Evolutionary conservation across 164 flowering plant genomes (phyloP).

Genomic region (Vitis cinerea): DNA sequence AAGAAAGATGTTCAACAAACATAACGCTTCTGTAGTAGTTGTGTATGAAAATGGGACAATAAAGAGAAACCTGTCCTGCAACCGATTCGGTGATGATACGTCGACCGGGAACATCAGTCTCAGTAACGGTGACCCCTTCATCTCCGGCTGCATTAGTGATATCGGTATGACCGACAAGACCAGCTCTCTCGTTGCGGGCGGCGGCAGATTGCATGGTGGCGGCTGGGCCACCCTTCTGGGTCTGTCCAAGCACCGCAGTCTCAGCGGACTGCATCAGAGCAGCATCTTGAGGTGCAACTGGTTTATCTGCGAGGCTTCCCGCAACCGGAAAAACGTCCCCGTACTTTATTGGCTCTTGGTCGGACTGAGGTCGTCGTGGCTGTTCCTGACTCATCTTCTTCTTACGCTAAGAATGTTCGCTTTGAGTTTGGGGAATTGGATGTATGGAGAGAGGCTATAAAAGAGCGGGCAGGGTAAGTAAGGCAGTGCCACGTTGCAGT

Average conservation of each 20-base stretch:
- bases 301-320: slow-evolving; percentile 35
- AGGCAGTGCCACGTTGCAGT: not conserved
- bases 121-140: slow-evolving; percentile 46
- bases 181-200: slow-evolving; percentile 37
- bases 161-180: slow-evolving; percentile 42
- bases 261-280: slow-evolving; percentile 58
- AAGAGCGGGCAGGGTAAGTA: not conserved
- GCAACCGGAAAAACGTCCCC: slow-evolving; percentile 54
- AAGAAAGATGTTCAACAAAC: not conserved
- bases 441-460: too few relatives aligned
- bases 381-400: slow-evolving; percentile 36
- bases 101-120: slow-evolving; percentile 30
- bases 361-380: slow-evolving; percentile 26
- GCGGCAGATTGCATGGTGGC: slow-evolving; percentile 61
- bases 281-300: slow-evolving; percentile 49
- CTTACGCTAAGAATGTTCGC: too few relatives aligned
- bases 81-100: slow-evolving; percentile 46
- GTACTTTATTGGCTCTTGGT: slow-evolving; percentile 39
- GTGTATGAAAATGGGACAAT: not conserved
- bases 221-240: slow-evolving; percentile 49
- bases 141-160: slow-evolving; percentile 25
- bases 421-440: too few relatives aligned
- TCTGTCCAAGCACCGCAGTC: slow-evolving; percentile 33
- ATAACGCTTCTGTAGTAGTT: not conserved
- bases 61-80: slow-evolving; percentile 42